Conservation (phyloP, 2,329 filamentous ascomycete genomes). For the Teratosphaeriaceae sp. region DNA sequence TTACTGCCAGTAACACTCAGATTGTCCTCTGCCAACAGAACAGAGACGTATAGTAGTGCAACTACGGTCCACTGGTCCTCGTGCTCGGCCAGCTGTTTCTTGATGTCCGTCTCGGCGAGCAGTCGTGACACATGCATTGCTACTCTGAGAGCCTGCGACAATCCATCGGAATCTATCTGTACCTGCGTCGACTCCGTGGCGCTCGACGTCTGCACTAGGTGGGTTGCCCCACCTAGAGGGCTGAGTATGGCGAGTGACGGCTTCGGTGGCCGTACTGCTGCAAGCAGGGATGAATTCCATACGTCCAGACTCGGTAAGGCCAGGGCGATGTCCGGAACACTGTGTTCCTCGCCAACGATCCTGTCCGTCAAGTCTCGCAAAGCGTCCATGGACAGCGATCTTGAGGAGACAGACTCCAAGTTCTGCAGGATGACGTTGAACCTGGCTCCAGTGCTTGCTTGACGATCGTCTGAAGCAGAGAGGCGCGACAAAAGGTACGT, state of each 20-base stretch:
- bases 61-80: conserved; percentile 31
- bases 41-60: conserved; percentile 46
- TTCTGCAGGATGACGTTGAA: conserved; percentile 48
- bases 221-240: conserved; percentile 61
- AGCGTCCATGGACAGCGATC: conserved; percentile 46
- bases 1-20: too few relatives aligned
- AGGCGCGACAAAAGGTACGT: conserved; percentile 24
- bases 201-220: conserved; percentile 46
- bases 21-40: conserved; percentile 55
- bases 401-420: conserved; percentile 38
- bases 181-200: not conserved
- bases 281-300: conserved; percentile 59
- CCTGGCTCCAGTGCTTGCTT: conserved; percentile 14
- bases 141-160: conserved; percentile 68
- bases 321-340: conserved; percentile 12
- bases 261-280: conserved; percentile 50
- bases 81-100: conserved; percentile 20
- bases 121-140: conserved; percentile 62
- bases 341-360: conserved; percentile 32
- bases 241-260: conserved; percentile 68
- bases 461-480: conserved; percentile 15
- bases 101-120: conserved; percentile 38
- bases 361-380: conserved; percentile 50
- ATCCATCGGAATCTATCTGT: conserved; percentile 55
- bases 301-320: conserved; percentile 33